A percentile compares a stretch with the other conserved stretches of the same genome.
Evolutionary conservation across 345 rosid genomes (phyloP).

Genomic region (Moringa oleifera): DNA sequence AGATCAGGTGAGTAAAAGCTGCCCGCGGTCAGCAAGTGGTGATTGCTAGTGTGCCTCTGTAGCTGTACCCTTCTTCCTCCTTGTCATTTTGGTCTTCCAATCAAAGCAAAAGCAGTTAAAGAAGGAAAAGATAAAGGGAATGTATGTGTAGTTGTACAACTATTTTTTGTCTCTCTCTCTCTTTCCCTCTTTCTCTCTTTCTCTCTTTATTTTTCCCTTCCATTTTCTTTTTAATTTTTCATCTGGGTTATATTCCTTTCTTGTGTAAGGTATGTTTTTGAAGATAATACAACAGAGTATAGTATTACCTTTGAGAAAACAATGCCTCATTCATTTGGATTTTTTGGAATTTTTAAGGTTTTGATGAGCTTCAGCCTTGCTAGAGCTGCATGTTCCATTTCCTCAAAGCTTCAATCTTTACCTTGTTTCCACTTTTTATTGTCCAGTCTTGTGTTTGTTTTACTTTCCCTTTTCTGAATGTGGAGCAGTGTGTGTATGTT

Average conservation of each 20-base stretch:
- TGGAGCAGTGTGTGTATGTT: conserved; percentile 13
- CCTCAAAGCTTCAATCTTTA: no score
- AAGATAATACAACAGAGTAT: no score
- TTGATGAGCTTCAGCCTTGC: no score
- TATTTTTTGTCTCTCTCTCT: conserved; percentile 13
- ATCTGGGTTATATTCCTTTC: conserved; percentile 22
- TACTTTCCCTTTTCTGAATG: background rate
- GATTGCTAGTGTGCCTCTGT: conserved; percentile 7
- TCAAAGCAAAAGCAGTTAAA: conserved; percentile 37
- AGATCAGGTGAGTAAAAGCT: conserved; percentile 5
- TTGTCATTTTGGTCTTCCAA: conserved; percentile 24
- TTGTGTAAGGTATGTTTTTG: conserved; percentile 9
- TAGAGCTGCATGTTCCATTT: no score
- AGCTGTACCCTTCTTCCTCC: conserved; percentile 1
- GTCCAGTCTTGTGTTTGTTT: background rate
- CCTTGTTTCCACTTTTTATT: no score
- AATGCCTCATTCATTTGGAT: no score
- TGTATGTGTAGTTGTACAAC: conserved; percentile 14
- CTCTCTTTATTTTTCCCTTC: conserved; percentile 4
- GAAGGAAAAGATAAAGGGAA: conserved; percentile 27
- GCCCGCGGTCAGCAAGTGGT: conserved; percentile 29
- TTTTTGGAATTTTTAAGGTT: no score
- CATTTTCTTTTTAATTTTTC: background rate
- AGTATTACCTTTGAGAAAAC: no score
- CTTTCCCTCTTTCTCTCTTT: background rate